Evolutionary conservation across 1,284 basidiomycete genomes (phyloP).

Genomic region (Irpex rosettiformis): DNA sequence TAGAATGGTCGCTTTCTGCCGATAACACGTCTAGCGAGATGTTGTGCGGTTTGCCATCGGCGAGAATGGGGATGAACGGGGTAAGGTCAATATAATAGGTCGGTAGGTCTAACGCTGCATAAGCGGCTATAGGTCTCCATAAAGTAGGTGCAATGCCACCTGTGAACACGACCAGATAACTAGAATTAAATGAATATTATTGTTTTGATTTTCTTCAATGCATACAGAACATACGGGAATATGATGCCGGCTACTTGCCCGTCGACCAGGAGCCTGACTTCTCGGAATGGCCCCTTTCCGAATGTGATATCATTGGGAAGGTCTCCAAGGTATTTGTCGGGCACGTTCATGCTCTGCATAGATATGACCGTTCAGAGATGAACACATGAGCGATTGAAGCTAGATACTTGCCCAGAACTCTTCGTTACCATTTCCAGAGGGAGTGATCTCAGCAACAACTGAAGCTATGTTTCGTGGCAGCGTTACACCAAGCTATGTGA

Average conservation of each 20-base stretch:
- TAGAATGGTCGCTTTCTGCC: constrained; percentile 55
- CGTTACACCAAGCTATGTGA: constrained; percentile 56
- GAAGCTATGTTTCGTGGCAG: constrained; percentile 65
- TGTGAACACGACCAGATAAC: constrained; percentile 71
- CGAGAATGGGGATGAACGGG: constrained; percentile 65
- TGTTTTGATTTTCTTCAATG: too few relatives aligned
- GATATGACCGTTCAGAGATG: constrained; percentile 32
- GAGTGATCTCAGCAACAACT: constrained; percentile 68
- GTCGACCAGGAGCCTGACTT: constrained; percentile 77
- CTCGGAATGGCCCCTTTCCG: constrained; percentile 72
- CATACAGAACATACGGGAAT: constrained; percentile 72
- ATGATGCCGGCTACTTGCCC: constrained; percentile 71
- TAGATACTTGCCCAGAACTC: constrained; percentile 67
- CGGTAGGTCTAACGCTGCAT: constrained; percentile 75
- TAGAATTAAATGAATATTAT: constrained; percentile 10
- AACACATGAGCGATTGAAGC: constrained; percentile 19
- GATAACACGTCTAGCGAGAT: constrained; percentile 70
- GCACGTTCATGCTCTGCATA: constrained; percentile 76
- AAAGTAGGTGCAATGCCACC: constrained; percentile 73
- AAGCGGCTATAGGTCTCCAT: constrained; percentile 79
- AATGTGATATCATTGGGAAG: constrained; percentile 53
- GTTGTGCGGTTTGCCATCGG: constrained; percentile 60
- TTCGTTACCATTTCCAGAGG: constrained; percentile 71
- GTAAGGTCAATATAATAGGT: constrained; percentile 80
- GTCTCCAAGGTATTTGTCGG: constrained; percentile 54